These are phyloP conservation scores for Emericellopsis atlantica DNA, from an alignment of 2,329 filamentous ascomycete genomes.

Conservation along the genomic window DNA sequence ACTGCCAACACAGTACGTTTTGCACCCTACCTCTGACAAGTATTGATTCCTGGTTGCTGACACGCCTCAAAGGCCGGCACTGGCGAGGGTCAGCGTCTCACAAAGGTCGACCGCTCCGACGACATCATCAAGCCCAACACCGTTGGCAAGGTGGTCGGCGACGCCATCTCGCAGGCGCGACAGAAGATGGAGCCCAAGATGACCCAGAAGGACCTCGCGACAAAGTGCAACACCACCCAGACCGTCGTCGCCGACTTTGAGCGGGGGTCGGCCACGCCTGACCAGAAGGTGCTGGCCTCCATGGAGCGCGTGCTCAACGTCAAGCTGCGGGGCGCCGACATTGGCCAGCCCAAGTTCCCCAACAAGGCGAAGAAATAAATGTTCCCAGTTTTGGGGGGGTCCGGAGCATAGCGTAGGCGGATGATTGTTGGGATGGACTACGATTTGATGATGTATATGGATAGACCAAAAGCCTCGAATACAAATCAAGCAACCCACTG, in stretches of 20 bases:
- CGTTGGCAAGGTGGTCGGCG: constrained; percentile 66
- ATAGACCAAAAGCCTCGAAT: too few relatives aligned
- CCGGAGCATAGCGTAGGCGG: too few relatives aligned
- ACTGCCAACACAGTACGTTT: constrained; percentile 66
- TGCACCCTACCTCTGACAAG: background rate
- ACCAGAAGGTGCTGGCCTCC: constrained; percentile 66
- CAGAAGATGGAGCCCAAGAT: constrained; percentile 82
- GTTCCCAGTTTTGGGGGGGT: too few relatives aligned
- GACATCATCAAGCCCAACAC: constrained; percentile 97
- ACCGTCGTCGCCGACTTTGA: constrained; percentile 76
- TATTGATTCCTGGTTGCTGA: background rate
- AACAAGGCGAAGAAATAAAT: constrained; percentile 45
- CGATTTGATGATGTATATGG: too few relatives aligned
- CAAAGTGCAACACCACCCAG: constrained; percentile 78
- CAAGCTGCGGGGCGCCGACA: constrained; percentile 74
- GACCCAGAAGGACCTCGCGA: constrained; percentile 82
- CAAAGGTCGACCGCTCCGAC: constrained; percentile 94
- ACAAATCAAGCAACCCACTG: too few relatives aligned
- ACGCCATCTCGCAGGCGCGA: constrained; percentile 70
- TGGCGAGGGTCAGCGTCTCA: constrained; percentile 81
- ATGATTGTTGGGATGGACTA: too few relatives aligned
- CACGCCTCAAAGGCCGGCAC: constrained; percentile 9
- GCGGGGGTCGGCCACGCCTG: constrained; percentile 62
- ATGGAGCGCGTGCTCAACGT: constrained; percentile 83
- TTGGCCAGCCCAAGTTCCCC: constrained; percentile 71